phyloP scores from a whole-genome alignment of 805 yeast genomes.

The Hanseniaspora vineae region DNA sequence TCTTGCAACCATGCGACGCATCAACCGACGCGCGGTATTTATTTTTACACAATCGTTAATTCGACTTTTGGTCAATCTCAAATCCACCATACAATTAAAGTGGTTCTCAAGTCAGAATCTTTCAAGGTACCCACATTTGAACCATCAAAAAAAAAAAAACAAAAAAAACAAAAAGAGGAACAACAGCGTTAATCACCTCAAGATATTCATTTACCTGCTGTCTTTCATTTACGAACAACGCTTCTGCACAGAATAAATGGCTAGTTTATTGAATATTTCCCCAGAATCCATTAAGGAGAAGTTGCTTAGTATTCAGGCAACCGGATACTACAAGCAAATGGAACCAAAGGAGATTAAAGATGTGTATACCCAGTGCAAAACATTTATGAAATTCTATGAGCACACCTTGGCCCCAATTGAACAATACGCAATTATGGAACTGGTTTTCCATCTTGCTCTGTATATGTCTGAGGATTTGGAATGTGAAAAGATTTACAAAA shows the following conservation, averaged over 20 bases:
- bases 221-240: too few relatives aligned
- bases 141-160: too few relatives aligned
- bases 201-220: too few relatives aligned
- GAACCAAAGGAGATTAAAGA: slow-evolving; percentile 30
- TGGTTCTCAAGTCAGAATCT: too few relatives aligned
- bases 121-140: too few relatives aligned
- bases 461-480: slow-evolving; percentile 52
- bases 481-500: slow-evolving; percentile 54
- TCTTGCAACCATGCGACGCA: too few relatives aligned
- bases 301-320: not conserved
- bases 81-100: too few relatives aligned
- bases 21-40: not conserved
- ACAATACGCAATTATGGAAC: slow-evolving; percentile 49
- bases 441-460: slow-evolving; percentile 56
- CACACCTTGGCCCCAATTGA: slow-evolving; percentile 23
- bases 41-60: too few relatives aligned
- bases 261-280: not conserved
- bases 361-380: slow-evolving; percentile 27
- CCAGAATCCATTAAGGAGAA: not conserved
- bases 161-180: too few relatives aligned
- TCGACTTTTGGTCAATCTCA: too few relatives aligned
- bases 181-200: too few relatives aligned
- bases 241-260: not conserved
- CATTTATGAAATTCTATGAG: slow-evolving; percentile 14
- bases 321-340: slow-evolving; percentile 36